A percentile compares a stretch with the other conserved stretches of the same genome.
phyloP scores from a whole-genome alignment of 1,284 basidiomycete genomes.

The Boletus nobilissimus region DNA sequence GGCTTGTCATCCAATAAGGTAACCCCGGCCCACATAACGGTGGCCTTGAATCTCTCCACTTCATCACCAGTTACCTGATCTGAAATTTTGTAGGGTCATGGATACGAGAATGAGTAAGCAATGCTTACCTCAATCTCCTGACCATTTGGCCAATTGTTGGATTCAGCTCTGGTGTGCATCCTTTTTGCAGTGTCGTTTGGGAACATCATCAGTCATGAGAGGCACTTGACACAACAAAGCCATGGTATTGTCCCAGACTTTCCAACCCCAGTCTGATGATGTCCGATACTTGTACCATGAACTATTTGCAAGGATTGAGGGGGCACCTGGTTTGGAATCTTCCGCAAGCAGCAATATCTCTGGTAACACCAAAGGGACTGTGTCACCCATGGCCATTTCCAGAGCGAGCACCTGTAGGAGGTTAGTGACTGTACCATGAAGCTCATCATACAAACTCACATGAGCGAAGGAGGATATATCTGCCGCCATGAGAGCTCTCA shows the following conservation, averaged over 20 bases:
- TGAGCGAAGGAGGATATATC: constrained; percentile 69
- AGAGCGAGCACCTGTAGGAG: constrained; percentile 56
- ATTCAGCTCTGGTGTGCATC: too few relatives aligned
- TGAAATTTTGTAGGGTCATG: too few relatives aligned
- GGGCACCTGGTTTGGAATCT: constrained; percentile 65
- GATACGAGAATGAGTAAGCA: too few relatives aligned
- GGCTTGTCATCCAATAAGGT: too few relatives aligned
- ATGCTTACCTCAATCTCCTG: too few relatives aligned
- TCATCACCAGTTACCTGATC: too few relatives aligned
- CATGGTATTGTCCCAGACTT: constrained; percentile 82
- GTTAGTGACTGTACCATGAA: neutral
- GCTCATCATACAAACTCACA: constrained; percentile 53
- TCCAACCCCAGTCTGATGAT: constrained; percentile 76
- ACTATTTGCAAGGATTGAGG: constrained; percentile 74
- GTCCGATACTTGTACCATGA: constrained; percentile 83
- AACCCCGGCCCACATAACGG: too few relatives aligned
- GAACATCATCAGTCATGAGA: constrained; percentile 59
- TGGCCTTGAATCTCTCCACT: too few relatives aligned
- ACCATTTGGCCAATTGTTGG: too few relatives aligned
- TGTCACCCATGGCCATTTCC: constrained; percentile 55
- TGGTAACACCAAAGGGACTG: constrained; percentile 68
- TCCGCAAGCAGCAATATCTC: constrained; percentile 73
- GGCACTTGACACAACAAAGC: constrained; percentile 75
- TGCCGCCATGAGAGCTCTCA: constrained; percentile 65
- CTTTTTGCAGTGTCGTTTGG: constrained; percentile 51